A percentile compares a stretch with the other conserved stretches of the same genome.
Conservation (phyloP, 495 filamentous ascomycete species). For the Talaromyces trachyspermus region DNA sequence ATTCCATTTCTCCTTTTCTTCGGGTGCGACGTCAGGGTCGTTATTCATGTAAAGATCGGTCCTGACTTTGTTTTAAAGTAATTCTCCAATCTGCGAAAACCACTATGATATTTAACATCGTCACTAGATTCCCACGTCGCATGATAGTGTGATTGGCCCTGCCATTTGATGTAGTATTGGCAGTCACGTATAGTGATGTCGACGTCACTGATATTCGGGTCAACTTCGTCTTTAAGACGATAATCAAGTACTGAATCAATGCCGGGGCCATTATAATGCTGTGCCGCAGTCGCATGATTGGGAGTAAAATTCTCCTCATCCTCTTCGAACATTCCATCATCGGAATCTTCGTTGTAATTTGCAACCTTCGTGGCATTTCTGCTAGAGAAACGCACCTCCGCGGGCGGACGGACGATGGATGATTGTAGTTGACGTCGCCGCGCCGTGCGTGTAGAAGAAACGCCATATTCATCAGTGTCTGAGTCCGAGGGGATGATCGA, state of each 20-base stretch:
- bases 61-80: constrained; percentile 78
- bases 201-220: constrained; percentile 36
- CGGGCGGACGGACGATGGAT: constrained; percentile 50
- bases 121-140: constrained; percentile 86
- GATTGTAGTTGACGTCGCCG: constrained; percentile 56
- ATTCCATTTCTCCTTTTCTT: constrained; percentile 86
- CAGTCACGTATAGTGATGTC: constrained; percentile 69
- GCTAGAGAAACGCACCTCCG: constrained; percentile 85
- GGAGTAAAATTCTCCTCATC: constrained; percentile 52
- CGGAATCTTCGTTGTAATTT: constrained; percentile 82
- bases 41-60: constrained; percentile 64
- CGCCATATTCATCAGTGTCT: constrained; percentile 64
- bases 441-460: constrained; percentile 56
- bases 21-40: constrained; percentile 64
- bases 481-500: constrained; percentile 35
- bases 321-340: constrained; percentile 66
- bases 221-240: constrained; percentile 60
- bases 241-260: constrained; percentile 90
- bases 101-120: constrained; percentile 57
- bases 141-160: constrained; percentile 88
- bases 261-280: constrained; percentile 58
- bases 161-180: constrained; percentile 97
- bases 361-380: constrained; percentile 77
- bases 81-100: constrained; percentile 83
- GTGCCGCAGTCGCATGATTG: constrained; percentile 31